phyloP scores from a whole-genome alignment of 2,329 filamentous ascomycete species.

The Graphilbum sp. region DNA sequence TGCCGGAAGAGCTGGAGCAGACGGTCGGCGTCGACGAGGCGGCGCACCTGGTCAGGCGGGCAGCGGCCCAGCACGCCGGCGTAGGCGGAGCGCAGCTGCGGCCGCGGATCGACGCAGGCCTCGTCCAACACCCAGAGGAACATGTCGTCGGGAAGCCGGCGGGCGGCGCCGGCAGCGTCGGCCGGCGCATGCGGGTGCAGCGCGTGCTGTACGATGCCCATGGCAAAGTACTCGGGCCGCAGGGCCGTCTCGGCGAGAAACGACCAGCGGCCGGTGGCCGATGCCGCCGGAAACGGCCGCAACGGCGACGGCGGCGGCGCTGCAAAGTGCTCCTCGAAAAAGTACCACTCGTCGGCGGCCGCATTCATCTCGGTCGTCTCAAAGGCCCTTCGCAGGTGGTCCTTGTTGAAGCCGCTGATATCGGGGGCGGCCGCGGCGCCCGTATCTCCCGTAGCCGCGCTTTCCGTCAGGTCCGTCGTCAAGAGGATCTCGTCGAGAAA shows the following conservation, averaged over 20 bases:
- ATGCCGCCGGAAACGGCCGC: constrained; percentile 21
- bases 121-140: constrained; percentile 50
- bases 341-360: constrained; percentile 27
- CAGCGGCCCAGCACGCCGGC: constrained; percentile 33
- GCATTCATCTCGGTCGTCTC: constrained; percentile 28
- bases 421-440: constrained; percentile 7
- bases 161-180: too few relatives aligned
- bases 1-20: constrained; percentile 37
- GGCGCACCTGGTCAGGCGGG: constrained; percentile 14
- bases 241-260: constrained; percentile 30
- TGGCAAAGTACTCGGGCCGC: constrained; percentile 42
- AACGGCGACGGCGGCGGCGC: constrained; percentile 11
- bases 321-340: constrained; percentile 25
- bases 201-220: constrained; percentile 43
- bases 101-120: constrained; percentile 35
- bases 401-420: constrained; percentile 14
- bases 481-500: neutral
- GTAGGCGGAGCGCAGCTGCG: constrained; percentile 39
- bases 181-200: too few relatives aligned
- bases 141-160: constrained; percentile 42
- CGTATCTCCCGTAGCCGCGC: neutral
- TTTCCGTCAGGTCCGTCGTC: neutral
- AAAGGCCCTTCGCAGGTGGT: constrained; percentile 28
- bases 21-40: constrained; percentile 26
- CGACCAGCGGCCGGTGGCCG: constrained; percentile 24